These are phyloP conservation scores for Cercophora newfieldiana DNA, from an alignment of 495 filamentous ascomycete species.

Conservation along the genomic window DNA sequence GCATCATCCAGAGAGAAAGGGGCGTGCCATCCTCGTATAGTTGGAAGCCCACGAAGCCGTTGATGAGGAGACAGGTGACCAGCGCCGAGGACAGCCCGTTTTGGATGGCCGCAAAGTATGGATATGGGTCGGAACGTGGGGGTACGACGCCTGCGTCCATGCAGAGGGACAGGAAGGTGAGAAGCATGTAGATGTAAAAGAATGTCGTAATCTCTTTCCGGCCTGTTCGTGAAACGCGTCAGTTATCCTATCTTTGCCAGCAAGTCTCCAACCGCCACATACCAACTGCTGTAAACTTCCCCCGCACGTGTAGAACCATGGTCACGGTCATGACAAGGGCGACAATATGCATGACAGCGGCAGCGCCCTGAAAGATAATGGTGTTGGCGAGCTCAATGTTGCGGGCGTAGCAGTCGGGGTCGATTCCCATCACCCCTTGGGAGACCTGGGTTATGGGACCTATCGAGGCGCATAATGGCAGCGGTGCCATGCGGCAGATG, in stretches of 20 bases:
- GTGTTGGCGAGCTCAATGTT: slow-evolving; percentile 97
- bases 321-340: slow-evolving; percentile 89
- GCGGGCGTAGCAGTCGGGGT: slow-evolving; percentile 88
- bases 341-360: slow-evolving; percentile 88
- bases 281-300: slow-evolving; percentile 99
- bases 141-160: slow-evolving; percentile 93
- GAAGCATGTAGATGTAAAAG: slow-evolving; percentile 93
- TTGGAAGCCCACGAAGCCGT: slow-evolving; percentile 98
- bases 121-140: slow-evolving; percentile 72
- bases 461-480: slow-evolving; percentile 87
- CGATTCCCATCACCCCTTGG: slow-evolving; percentile 67
- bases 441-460: slow-evolving; percentile 63
- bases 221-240: slow-evolving; percentile 52
- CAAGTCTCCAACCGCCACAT: too few relatives aligned
- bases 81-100: slow-evolving; percentile 87
- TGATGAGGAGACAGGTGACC: slow-evolving; percentile 87
- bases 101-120: slow-evolving; percentile 90
- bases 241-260: too few relatives aligned
- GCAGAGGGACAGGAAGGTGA: slow-evolving; percentile 84
- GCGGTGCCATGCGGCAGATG: slow-evolving; percentile 80
- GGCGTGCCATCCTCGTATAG: slow-evolving; percentile 98
- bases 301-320: slow-evolving; percentile 95
- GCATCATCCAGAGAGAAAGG: slow-evolving; percentile 90
- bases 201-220: slow-evolving; percentile 97
- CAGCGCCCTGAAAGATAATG: slow-evolving; percentile 93